These are phyloP conservation scores for Podaxis mareebaensis DNA, from an alignment of 768 basidiomycete genomes.

Conservation along the genomic window DNA sequence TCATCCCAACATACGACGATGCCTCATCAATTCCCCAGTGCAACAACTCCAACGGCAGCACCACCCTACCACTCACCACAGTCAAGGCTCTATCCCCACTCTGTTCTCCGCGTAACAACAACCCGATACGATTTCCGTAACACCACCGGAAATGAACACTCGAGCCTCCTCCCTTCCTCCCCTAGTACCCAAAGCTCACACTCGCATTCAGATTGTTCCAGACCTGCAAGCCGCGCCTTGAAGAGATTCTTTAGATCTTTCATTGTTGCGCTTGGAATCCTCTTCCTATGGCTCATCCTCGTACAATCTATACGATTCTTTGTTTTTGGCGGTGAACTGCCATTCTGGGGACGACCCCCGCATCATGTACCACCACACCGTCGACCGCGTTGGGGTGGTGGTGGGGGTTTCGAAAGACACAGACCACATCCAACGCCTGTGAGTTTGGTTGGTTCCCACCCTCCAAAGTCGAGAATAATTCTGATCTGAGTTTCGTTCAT, in stretches of 20 bases:
- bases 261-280: slow-evolving; percentile 1
- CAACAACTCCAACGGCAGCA: background rate
- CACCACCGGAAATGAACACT: background rate
- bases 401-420: no score
- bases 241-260: background rate
- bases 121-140: background rate
- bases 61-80: background rate
- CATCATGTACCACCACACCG: background rate
- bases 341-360: background rate
- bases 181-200: background rate
- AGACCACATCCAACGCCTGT: background rate
- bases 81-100: background rate
- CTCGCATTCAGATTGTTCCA: background rate
- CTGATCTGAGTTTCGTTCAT: no score
- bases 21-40: background rate
- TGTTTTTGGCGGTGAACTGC: background rate
- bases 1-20: background rate
- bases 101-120: background rate
- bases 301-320: background rate
- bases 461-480: background rate
- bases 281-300: slow-evolving; percentile 8
- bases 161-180: background rate
- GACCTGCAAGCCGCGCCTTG: background rate
- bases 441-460: background rate
- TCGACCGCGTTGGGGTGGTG: background rate